Percentiles rank a stretch among this genome's conserved stretches.
Conservation (phyloP, 140 eudicot species). For the Cichorium intybus region DNA sequence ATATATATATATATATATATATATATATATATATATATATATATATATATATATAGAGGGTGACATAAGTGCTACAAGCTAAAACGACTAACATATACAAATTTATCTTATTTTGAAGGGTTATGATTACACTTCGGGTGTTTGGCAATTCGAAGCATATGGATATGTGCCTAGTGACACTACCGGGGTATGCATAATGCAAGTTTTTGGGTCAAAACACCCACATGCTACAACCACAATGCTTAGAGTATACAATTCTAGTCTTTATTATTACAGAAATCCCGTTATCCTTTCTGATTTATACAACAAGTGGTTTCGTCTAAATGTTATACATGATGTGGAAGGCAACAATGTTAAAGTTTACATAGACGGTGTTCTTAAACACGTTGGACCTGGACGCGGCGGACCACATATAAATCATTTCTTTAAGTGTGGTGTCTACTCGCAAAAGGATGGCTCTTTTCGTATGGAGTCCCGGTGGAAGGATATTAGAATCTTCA, state of each 20-base stretch:
- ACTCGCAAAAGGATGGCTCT: conserved; percentile 27
- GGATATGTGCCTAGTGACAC: conserved; percentile 34
- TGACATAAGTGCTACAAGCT: background rate
- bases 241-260: conserved; percentile 27
- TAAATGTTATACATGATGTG: conserved; percentile 46
- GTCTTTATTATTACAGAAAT: conserved; percentile 22
- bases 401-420: conserved; percentile 10
- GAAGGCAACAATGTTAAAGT: conserved; percentile 18
- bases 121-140: conserved; percentile 33
- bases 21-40: too few species aligned
- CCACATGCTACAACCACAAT: conserved; percentile 39
- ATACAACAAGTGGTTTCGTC: conserved; percentile 37
- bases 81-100: background rate
- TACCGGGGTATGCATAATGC: conserved; percentile 43
- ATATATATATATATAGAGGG: too few species aligned
- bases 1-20: too few species aligned
- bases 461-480: conserved; percentile 46
- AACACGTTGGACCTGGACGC: conserved; percentile 11
- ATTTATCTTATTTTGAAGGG: conserved; percentile 23
- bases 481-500: conserved; percentile 27
- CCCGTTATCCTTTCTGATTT: conserved; percentile 9
- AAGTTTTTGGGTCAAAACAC: conserved; percentile 35
- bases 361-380: conserved; percentile 34
- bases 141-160: conserved; percentile 49
- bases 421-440: conserved; percentile 52